Conservation (phyloP, 192 early-diverging fungal genomes). For the Backusella westeae region DNA sequence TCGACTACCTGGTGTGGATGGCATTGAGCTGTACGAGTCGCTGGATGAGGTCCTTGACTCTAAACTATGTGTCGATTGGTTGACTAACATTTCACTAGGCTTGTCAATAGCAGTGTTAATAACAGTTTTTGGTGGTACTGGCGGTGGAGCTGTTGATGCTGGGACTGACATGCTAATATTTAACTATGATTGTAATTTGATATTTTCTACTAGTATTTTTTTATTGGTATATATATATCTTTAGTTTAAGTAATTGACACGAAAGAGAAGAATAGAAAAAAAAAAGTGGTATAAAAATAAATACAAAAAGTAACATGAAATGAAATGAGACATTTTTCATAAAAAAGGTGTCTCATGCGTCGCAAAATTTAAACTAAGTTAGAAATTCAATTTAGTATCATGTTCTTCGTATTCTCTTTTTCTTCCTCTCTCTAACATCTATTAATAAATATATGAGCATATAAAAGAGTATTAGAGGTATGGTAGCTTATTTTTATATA, state of each 20-base stretch:
- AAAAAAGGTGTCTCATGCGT: background rate
- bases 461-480: conserved; percentile 14
- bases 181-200: background rate
- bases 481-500: conserved; percentile 24
- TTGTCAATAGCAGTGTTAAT: background rate
- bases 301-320: background rate
- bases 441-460: background rate
- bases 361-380: background rate
- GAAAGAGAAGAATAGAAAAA: background rate
- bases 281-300: background rate
- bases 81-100: background rate
- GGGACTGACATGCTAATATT: background rate
- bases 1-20: background rate
- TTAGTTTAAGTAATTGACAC: background rate
- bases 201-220: background rate
- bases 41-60: background rate
- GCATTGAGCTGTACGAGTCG: background rate
- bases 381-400: background rate
- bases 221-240: background rate
- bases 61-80: background rate
- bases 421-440: background rate
- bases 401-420: background rate
- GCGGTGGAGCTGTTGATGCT: background rate
- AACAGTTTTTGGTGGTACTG: background rate
- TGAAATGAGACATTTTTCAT: background rate